Percentiles rank a stretch among this genome's conserved stretches.
These are phyloP conservation scores for Neoscytalidium dimidiatum DNA, from an alignment of 2,329 filamentous ascomycete genomes.

Conservation along the genomic window DNA sequence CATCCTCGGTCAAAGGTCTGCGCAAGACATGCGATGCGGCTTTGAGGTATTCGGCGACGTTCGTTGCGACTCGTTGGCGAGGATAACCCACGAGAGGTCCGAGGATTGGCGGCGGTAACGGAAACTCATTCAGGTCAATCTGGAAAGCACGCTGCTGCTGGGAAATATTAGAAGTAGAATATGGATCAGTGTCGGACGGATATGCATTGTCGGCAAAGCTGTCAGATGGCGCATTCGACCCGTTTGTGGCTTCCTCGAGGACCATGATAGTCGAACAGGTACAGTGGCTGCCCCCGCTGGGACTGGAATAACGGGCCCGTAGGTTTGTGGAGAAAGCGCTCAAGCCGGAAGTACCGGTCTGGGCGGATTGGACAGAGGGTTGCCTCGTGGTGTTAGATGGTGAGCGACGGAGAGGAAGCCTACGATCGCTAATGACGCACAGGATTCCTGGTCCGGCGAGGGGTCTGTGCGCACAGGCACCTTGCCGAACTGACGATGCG, in stretches of 20 bases:
- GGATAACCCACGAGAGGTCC: slow-evolving; percentile 34
- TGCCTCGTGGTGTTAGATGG: too few relatives aligned
- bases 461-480: slow-evolving; percentile 2
- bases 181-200: slow-evolving; percentile 41
- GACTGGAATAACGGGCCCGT: not conserved
- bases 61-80: slow-evolving; percentile 29
- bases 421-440: slow-evolving; percentile 5
- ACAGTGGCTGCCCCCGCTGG: not conserved
- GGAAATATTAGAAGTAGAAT: slow-evolving; percentile 25
- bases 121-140: slow-evolving; percentile 41
- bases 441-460: not conserved
- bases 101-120: slow-evolving; percentile 38
- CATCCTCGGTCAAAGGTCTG: slow-evolving; percentile 41
- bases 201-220: slow-evolving; percentile 33
- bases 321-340: too few relatives aligned
- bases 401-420: not conserved
- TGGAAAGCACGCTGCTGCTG: not conserved
- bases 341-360: not conserved
- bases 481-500: not conserved
- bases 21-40: slow-evolving; percentile 34
- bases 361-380: too few relatives aligned
- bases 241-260: slow-evolving; percentile 38
- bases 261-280: slow-evolving; percentile 37
- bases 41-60: slow-evolving; percentile 32
- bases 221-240: slow-evolving; percentile 26